Percentiles rank a stretch among this genome's conserved stretches.
Conservation (phyloP, 2,329 filamentous ascomycete species). For the Diaporthe longicolla region DNA sequence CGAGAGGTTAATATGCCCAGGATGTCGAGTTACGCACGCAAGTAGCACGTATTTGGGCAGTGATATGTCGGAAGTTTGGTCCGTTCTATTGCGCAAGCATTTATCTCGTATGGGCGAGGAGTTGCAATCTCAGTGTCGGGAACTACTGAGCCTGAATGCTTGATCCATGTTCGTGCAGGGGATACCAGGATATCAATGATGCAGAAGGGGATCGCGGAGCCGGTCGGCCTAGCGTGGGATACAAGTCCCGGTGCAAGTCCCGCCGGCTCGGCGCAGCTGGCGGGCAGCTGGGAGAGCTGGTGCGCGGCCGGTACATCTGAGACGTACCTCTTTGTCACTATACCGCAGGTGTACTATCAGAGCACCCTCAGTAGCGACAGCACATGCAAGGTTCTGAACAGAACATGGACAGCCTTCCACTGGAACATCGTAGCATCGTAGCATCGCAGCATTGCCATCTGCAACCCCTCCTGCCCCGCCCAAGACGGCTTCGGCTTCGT, state of each 20-base stretch:
- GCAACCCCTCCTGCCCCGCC: constrained; percentile 17
- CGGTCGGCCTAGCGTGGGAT: not conserved
- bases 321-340: constrained; percentile 24
- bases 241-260: accelerated
- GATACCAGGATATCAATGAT: not conserved
- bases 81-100: constrained; percentile 29
- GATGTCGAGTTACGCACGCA: not conserved
- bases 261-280: not conserved
- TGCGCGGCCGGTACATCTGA: too few species aligned
- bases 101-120: constrained; percentile 1
- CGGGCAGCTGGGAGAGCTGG: not conserved
- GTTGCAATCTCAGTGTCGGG: constrained; percentile 30
- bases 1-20: constrained; percentile 1
- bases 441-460: constrained; percentile 24
- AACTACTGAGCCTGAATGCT: not conserved
- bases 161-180: constrained; percentile 36
- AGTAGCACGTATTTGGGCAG: constrained; percentile 5
- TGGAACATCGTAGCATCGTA: constrained; percentile 20
- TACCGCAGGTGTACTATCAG: constrained; percentile 14
- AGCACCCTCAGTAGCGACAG: not conserved
- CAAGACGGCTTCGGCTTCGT: not conserved
- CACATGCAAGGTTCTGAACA: constrained; percentile 21
- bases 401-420: constrained; percentile 22
- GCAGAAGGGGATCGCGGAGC: constrained; percentile 35
- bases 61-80: constrained; percentile 30